Percentiles rank a stretch among this genome's conserved stretches.
These are phyloP conservation scores for Ceriops tagal DNA, from an alignment of 345 rosid species.

Conservation along the genomic window DNA sequence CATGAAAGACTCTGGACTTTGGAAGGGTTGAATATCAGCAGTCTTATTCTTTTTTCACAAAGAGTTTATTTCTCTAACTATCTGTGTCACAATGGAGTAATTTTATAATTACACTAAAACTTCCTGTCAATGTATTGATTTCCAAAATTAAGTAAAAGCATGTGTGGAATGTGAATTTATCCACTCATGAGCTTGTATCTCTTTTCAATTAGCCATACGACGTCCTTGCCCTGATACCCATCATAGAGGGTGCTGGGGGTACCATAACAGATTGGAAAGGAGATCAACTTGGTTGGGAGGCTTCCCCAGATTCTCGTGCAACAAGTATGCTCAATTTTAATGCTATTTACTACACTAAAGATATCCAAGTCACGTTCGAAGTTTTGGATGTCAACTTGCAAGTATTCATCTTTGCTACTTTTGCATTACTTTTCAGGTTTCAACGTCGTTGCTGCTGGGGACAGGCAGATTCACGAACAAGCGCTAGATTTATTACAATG, in stretches of 20 bases:
- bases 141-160: background rate
- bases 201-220: slow-evolving; percentile 67
- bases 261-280: slow-evolving; percentile 84
- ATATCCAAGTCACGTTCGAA: slow-evolving; percentile 1
- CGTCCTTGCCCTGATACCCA: slow-evolving; percentile 82
- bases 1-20: no score
- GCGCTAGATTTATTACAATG: slow-evolving; percentile 44
- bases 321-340: slow-evolving; percentile 42
- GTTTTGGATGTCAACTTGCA: background rate
- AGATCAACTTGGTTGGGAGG: slow-evolving; percentile 65
- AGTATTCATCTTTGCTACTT: slow-evolving; percentile 2
- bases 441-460: slow-evolving; percentile 84
- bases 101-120: no score
- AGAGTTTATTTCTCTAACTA: no score
- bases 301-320: slow-evolving; percentile 53
- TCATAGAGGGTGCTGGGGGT: slow-evolving; percentile 92
- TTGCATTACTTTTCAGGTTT: slow-evolving; percentile 47
- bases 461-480: slow-evolving; percentile 52
- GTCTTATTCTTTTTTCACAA: no score
- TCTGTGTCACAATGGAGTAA: background rate
- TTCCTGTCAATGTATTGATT: no score
- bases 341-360: background rate
- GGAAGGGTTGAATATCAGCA: no score
- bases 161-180: background rate
- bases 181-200: background rate